Conservation (phyloP, 768 basidiomycete genomes). For the Candolleomyces aberdarensis region DNA sequence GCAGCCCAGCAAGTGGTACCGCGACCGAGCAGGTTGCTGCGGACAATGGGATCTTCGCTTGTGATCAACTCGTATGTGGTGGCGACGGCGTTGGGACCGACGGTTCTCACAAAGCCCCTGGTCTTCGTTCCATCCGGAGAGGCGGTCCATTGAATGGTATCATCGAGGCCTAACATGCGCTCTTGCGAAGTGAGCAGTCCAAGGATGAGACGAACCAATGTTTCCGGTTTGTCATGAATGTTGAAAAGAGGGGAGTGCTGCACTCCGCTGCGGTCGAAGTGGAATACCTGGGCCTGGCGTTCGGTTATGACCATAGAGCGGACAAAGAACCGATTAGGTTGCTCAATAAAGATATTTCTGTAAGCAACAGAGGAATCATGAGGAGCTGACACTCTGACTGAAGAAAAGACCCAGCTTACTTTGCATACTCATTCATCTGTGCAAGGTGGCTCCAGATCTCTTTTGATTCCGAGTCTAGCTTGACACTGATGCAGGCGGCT, state of each 20-base stretch:
- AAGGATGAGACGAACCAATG: constrained; percentile 1
- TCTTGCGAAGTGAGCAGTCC: neutral
- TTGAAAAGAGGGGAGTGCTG: neutral
- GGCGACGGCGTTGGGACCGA: neutral
- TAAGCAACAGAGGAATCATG: too few species aligned
- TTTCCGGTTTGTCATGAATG: neutral
- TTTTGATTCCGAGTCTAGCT: neutral
- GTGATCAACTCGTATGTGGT: neutral
- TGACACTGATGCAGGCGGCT: neutral
- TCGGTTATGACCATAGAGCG: neutral
- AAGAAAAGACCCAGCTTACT: neutral
- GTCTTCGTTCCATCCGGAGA: neutral
- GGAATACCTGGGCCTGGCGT: neutral
- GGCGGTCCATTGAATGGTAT: neutral
- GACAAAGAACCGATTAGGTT: constrained; percentile 3
- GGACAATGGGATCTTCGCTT: neutral
- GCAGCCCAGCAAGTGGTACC: neutral
- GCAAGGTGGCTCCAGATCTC: neutral
- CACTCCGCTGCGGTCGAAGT: constrained; percentile 5
- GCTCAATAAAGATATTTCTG: neutral
- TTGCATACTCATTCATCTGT: neutral
- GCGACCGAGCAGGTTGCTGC: neutral
- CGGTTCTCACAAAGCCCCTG: neutral
- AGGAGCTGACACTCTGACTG: too few species aligned
- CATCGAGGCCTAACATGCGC: neutral